Percentiles rank a stretch among this genome's conserved stretches.
Evolutionary conservation across 441 rosid species (phyloP).

Genomic region (Francoa sonchifolia): DNA sequence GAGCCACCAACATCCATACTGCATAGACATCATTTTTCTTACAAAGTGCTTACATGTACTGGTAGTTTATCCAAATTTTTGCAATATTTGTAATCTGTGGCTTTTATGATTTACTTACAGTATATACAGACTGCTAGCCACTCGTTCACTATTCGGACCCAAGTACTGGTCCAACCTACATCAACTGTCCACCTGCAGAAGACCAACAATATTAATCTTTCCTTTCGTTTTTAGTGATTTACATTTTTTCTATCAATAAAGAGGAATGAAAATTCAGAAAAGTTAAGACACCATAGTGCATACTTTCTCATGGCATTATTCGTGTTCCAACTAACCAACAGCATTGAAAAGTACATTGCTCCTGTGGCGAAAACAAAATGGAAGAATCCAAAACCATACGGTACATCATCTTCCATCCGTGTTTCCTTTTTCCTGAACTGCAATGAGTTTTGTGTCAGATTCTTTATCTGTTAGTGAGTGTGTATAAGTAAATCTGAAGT

Average conservation of each 20-base stretch:
- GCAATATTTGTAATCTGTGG: neutral
- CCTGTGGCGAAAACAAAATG: constrained; percentile 96
- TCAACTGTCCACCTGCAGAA: constrained; percentile 89
- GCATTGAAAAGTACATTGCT: constrained; percentile 97
- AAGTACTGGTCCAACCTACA: constrained; percentile 96
- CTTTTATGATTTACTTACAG: constrained; percentile 33
- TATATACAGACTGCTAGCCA: constrained; percentile 95
- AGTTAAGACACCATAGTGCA: too few species aligned
- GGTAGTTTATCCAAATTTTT: neutral
- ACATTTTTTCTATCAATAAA: too few species aligned
- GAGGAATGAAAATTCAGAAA: too few species aligned
- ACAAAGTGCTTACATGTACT: neutral
- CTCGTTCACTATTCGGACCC: constrained; percentile 87
- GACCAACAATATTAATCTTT: neutral
- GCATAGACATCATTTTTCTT: constrained; percentile 12
- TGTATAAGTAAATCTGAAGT: neutral
- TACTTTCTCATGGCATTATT: constrained; percentile 76
- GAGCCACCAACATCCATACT: constrained; percentile 93
- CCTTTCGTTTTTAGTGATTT: too few species aligned
- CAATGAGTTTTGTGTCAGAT: constrained; percentile 15
- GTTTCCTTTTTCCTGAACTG: constrained; percentile 44
- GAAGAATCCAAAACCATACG: constrained; percentile 96
- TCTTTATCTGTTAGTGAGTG: neutral
- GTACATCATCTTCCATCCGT: constrained; percentile 47
- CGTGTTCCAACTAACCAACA: constrained; percentile 85